Evolutionary conservation across 768 basidiomycete genomes (phyloP).

Genomic region (Gloeostereum incarnatum): DNA sequence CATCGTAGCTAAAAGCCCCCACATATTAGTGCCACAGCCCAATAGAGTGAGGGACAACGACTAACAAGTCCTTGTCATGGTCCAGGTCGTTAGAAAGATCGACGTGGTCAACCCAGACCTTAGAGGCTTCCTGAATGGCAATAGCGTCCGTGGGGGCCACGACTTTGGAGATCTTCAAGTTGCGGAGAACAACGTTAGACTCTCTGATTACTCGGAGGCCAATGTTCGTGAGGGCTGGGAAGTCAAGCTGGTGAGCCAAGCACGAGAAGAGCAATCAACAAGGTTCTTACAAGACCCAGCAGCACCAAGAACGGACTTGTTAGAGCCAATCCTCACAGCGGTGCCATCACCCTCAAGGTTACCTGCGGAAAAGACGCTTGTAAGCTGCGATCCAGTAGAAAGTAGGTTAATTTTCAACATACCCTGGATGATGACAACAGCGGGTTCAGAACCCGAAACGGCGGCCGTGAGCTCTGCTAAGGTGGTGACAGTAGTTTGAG

Average conservation of each 20-base stretch:
- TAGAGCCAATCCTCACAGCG: constrained; percentile 31
- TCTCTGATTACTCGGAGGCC: constrained; percentile 34
- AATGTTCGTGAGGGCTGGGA: constrained; percentile 31
- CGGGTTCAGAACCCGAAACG: constrained; percentile 29
- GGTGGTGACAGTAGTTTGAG: constrained; percentile 31
- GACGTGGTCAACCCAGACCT: constrained; percentile 37
- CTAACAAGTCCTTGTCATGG: constrained; percentile 31
- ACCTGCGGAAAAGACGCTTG: constrained; percentile 14
- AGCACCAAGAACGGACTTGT: constrained; percentile 33
- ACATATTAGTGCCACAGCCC: neutral
- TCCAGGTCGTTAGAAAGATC: constrained; percentile 35
- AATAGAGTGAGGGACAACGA: neutral
- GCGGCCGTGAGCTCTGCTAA: constrained; percentile 31
- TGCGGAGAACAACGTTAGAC: constrained; percentile 38
- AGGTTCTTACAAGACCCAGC: constrained; percentile 29
- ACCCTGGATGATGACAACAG: constrained; percentile 36
- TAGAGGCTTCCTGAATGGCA: constrained; percentile 27
- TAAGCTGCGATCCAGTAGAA: neutral
- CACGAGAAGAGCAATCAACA: constrained; percentile 5
- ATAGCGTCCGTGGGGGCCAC: constrained; percentile 33
- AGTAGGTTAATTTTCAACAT: constrained; percentile 1
- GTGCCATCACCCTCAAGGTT: constrained; percentile 33
- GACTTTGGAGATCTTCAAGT: constrained; percentile 40
- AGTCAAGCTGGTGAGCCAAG: neutral
- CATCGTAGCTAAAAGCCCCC: constrained; percentile 26